Evolutionary conservation across 768 basidiomycete species (phyloP), one percentile per base, ranked within the genome.

Genomic region (Fomitopsis pulvina): DNA sequence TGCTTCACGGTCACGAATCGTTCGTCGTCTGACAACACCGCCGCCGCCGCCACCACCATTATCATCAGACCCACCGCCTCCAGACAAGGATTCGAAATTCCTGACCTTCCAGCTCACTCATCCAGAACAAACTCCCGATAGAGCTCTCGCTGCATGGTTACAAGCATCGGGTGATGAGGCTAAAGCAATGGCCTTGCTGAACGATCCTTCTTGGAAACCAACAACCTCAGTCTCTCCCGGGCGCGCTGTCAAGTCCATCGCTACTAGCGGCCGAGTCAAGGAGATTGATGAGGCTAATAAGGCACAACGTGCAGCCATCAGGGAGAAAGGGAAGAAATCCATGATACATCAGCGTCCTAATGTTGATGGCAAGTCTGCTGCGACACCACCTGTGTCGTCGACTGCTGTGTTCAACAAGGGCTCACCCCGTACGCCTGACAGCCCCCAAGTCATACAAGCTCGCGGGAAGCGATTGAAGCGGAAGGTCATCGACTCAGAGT

Each of bases 271-370:
- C 26, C 73, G 84, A 40, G 83, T 88, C 27, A 79, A 74, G 51
- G 87, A 87, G 61, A 63, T 87, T 22, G 85, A 87, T 32, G 84
- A 88, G 53, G 85, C 81, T n/a, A 75, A 71, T 34, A 81, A 80
- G 56, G 85, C 83, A 1, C 78, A 73, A 54, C 75, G 83, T 52
- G 78, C 75, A 18, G 81, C 84, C 28, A 73, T 72, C 51, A 82
- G 74, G 61, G 86, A 88, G 67, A 83, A 87, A 65, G 86, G 82
- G 20, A 89, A 85, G 65, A 84, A 79, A 60, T 90, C 88, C n/a
- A 75, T 81, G 63, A 91, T 91, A 44, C 90, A 90, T 56, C 82
- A 83, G 37, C 85, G 83, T 55, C 65, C 73, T 32, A 66, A 68
- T 25, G 68, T 83, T 29, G 78, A 78, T 48, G 48, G 65, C 43